Percentiles rank a stretch among this genome's conserved stretches.
These are phyloP conservation scores for Stemphylium vesicarium DNA, from an alignment of 2,329 filamentous ascomycete species.

Conservation along the genomic window DNA sequence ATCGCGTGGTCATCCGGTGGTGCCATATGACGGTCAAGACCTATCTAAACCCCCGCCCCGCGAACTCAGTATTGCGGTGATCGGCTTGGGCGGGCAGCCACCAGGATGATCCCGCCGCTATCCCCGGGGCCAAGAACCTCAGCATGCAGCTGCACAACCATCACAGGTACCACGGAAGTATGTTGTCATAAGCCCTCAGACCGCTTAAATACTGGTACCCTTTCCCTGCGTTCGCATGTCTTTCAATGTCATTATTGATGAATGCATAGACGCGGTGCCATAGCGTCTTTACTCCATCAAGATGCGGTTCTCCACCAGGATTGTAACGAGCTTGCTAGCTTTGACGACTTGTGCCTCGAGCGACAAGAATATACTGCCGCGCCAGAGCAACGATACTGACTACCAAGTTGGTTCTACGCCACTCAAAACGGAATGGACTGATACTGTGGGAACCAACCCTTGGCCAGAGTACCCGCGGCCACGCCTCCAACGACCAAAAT, in stretches of 20 bases:
- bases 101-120: conserved; percentile 33
- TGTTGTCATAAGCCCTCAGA: conserved; percentile 18
- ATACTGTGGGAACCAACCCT: conserved; percentile 59
- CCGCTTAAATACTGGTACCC: conserved; percentile 30
- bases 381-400: conserved; percentile 39
- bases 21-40: conserved; percentile 9
- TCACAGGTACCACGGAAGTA: conserved; percentile 22
- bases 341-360: conserved; percentile 16
- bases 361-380: conserved; percentile 13
- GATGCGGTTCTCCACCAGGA: conserved; percentile 25
- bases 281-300: conserved; percentile 5
- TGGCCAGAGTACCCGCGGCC: conserved; percentile 67
- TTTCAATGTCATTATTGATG: background rate
- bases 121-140: conserved; percentile 23
- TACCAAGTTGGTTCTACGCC: conserved; percentile 38
- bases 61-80: conserved; percentile 21
- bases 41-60: conserved; percentile 2
- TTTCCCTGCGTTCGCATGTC: background rate
- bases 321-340: conserved; percentile 21
- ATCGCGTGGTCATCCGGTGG: conserved; percentile 17
- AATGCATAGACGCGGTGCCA: background rate
- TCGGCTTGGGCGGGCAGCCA: conserved; percentile 37
- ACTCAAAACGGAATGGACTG: conserved; percentile 58
- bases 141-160: conserved; percentile 24
- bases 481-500: conserved; percentile 60